These are phyloP conservation scores for Neurospora discreta DNA, from an alignment of 495 filamentous ascomycete genomes.

Conservation along the genomic window DNA sequence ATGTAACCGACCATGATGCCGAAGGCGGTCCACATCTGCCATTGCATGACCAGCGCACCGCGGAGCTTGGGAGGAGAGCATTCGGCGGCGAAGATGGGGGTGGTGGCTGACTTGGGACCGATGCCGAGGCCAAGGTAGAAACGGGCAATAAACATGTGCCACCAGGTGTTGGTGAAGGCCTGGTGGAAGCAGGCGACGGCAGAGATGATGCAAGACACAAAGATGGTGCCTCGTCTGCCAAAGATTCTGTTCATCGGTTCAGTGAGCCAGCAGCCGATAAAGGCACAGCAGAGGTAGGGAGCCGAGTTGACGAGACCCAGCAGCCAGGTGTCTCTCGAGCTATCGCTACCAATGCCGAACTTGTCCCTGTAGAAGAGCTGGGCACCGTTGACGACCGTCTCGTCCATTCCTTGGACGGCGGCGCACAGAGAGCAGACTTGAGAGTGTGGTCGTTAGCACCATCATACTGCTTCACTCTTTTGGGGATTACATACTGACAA, in stretches of 20 bases:
- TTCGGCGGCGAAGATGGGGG: conserved; percentile 68
- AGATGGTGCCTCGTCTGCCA: conserved; percentile 75
- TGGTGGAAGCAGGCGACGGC: conserved; percentile 68
- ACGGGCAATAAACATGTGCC: conserved; percentile 60
- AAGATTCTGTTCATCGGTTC: conserved; percentile 69
- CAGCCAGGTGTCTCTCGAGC: conserved; percentile 44
- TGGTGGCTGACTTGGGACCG: conserved; percentile 70
- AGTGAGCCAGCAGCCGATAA: conserved; percentile 75
- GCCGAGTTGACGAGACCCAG: conserved; percentile 54
- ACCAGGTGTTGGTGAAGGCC: conserved; percentile 64
- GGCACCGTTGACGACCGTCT: conserved; percentile 72
- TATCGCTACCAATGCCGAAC: conserved; percentile 51
- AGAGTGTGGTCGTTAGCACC: not conserved
- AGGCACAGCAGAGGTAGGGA: conserved; percentile 68
- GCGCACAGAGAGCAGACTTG: conserved; percentile 32
- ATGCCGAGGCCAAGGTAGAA: conserved; percentile 68
- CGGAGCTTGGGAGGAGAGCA: conserved; percentile 59
- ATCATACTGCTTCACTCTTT: conserved; percentile 19
- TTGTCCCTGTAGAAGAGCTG: conserved; percentile 55
- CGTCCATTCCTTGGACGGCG: conserved; percentile 56
- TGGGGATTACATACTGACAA: conserved; percentile 33
- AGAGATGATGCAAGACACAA: conserved; percentile 53
- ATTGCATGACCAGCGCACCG: conserved; percentile 57
- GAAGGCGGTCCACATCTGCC: conserved; percentile 84
- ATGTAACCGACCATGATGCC: conserved; percentile 72